Evolutionary conservation across 768 basidiomycete genomes (phyloP).

Genomic region (Gymnopilus junonius): DNA sequence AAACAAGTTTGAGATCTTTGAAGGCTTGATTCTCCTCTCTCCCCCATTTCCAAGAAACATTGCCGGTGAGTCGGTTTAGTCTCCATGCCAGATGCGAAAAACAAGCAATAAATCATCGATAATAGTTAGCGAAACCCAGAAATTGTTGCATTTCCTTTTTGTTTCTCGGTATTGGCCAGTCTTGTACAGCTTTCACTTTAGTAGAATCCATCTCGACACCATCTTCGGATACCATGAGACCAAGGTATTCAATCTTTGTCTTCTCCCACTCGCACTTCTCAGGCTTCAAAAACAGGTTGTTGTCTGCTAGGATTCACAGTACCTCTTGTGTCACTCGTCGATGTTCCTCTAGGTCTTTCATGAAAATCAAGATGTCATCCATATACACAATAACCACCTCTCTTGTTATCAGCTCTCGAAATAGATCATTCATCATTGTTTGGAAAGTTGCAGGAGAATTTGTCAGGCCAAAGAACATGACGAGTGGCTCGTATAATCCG

Average conservation of each 20-base stretch:
- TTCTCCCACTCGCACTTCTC: slow-evolving; percentile 42
- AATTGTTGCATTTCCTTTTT: slow-evolving; percentile 41
- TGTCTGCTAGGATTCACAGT: slow-evolving; percentile 23
- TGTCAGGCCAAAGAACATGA: slow-evolving; percentile 42
- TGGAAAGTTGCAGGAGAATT: slow-evolving; percentile 26
- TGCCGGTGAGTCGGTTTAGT: slow-evolving; percentile 17
- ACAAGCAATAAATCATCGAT: slow-evolving; percentile 32
- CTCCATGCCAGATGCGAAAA: slow-evolving; percentile 33
- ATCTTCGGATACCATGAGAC: slow-evolving; percentile 23
- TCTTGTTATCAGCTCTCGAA: background rate
- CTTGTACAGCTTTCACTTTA: slow-evolving; percentile 32
- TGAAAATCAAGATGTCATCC: slow-evolving; percentile 44
- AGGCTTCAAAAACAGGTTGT: slow-evolving; percentile 38
- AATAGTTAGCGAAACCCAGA: slow-evolving; percentile 44
- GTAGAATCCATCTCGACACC: slow-evolving; percentile 32
- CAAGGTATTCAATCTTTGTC: slow-evolving; percentile 35
- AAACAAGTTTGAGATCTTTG: too few species aligned
- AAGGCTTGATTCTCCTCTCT: background rate
- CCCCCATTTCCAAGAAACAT: slow-evolving; percentile 9
- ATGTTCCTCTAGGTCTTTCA: slow-evolving; percentile 14
- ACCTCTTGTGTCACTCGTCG: slow-evolving; percentile 16
- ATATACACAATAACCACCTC: slow-evolving; percentile 40
- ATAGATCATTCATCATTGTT: slow-evolving; percentile 11
- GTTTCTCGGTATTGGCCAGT: slow-evolving; percentile 36
- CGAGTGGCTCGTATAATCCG: slow-evolving; percentile 38